Conservation (phyloP, 768 basidiomycete species). For the Fomitopsis pulvina region DNA sequence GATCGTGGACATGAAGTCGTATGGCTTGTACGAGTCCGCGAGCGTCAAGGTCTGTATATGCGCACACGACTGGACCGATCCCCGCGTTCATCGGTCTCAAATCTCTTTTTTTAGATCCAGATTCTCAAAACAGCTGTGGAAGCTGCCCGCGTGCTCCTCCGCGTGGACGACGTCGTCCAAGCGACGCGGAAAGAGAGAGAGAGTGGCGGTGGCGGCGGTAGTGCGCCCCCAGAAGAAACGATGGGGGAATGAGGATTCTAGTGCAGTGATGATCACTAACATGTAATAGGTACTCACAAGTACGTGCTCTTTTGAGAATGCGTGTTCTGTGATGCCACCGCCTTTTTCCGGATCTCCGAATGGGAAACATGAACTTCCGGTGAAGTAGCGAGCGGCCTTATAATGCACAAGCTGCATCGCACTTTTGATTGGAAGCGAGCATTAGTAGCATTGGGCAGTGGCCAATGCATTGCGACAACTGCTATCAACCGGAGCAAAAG, state of each 20-base stretch:
- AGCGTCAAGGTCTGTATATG: constrained; percentile 61
- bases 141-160: constrained; percentile 86
- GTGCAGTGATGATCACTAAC: background rate
- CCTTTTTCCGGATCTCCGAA: too few relatives aligned
- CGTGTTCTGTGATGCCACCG: background rate
- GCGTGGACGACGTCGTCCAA: constrained; percentile 92
- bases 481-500: too few relatives aligned
- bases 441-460: too few relatives aligned
- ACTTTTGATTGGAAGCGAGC: too few relatives aligned
- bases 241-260: constrained; percentile 9
- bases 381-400: too few relatives aligned
- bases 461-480: too few relatives aligned
- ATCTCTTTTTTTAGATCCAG: constrained; percentile 54
- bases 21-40: constrained; percentile 92
- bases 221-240: constrained; percentile 58
- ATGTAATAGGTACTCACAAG: constrained; percentile 3
- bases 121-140: constrained; percentile 97
- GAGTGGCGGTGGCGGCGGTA: constrained; percentile 38
- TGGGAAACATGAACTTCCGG: too few relatives aligned
- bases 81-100: background rate
- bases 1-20: constrained; percentile 91
- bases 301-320: background rate
- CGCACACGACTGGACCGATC: background rate
- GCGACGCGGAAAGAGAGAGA: constrained; percentile 74
- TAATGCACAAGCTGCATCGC: too few relatives aligned